Percentiles rank a stretch among this genome's conserved stretches.
Conservation (phyloP, 805 yeast genomes). For the Nakazawaea sp. region DNA sequence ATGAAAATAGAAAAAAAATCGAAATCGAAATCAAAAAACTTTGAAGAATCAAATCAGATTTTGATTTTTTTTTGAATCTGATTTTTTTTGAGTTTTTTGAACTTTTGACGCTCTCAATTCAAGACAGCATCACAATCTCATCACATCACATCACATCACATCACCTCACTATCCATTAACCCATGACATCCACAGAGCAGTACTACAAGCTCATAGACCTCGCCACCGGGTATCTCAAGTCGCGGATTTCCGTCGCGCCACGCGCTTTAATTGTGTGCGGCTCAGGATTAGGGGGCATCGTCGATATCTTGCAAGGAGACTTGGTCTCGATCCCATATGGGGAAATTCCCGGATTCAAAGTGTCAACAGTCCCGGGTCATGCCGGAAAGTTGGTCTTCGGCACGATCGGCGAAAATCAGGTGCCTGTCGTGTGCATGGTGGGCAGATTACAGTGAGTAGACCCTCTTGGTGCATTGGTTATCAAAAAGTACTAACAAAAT, state of each 20-base stretch:
- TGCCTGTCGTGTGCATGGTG: slow-evolving; percentile 87
- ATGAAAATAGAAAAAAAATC: neutral
- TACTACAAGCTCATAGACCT: slow-evolving; percentile 3
- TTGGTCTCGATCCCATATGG: slow-evolving; percentile 51
- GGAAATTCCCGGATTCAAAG: slow-evolving; percentile 73
- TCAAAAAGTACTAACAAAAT: neutral
- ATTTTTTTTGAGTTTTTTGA: too few species aligned
- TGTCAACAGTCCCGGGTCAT: slow-evolving; percentile 88
- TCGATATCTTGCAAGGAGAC: slow-evolving; percentile 38
- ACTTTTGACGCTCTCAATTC: too few species aligned
- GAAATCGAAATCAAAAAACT: neutral
- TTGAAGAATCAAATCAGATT: too few species aligned
- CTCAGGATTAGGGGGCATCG: slow-evolving; percentile 87
- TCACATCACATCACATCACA: too few species aligned
- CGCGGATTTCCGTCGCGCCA: slow-evolving; percentile 29
- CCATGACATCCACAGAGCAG: slow-evolving; percentile 1
- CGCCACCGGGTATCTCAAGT: slow-evolving; percentile 4
- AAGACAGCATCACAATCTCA: too few species aligned
- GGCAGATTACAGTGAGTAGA: slow-evolving; percentile 66
- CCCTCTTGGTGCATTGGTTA: neutral
- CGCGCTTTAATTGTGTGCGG: slow-evolving; percentile 83
- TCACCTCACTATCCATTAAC: too few species aligned
- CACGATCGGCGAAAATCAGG: slow-evolving; percentile 53
- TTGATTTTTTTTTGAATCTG: too few species aligned
- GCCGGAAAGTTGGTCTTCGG: slow-evolving; percentile 81